These are phyloP conservation scores for Butyriboletus regius DNA, from an alignment of 1,284 basidiomycete genomes.

Conservation along the genomic window DNA sequence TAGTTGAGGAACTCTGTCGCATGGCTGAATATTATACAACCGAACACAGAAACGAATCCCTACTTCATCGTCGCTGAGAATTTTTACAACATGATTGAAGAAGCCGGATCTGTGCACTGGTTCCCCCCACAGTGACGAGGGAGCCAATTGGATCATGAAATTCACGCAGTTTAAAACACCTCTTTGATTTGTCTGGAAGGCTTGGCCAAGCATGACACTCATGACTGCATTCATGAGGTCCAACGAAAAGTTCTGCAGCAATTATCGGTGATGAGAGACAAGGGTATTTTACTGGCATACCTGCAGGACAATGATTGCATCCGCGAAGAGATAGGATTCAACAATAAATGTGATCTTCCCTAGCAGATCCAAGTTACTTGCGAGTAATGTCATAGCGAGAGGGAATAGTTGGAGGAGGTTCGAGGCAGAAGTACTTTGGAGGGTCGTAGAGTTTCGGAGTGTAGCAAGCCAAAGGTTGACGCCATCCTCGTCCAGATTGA, in stretches of 20 bases:
- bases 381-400: constrained; percentile 52
- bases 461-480: constrained; percentile 69
- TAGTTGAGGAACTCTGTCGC: constrained; percentile 42
- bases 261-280: constrained; percentile 2
- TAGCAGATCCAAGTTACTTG: constrained; percentile 68
- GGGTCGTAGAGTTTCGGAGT: constrained; percentile 58
- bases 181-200: constrained; percentile 49
- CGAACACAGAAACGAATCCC: constrained; percentile 9
- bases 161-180: constrained; percentile 50
- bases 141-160: constrained; percentile 56
- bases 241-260: constrained; percentile 41
- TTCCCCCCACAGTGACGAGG: constrained; percentile 60
- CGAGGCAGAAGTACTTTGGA: constrained; percentile 45
- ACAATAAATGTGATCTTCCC: constrained; percentile 60
- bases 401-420: constrained; percentile 67
- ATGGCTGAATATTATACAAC: constrained; percentile 12
- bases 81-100: constrained; percentile 53
- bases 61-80: constrained; percentile 60
- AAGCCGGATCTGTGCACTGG: constrained; percentile 64
- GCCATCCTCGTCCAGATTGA: constrained; percentile 74
- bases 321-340: constrained; percentile 77
- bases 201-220: constrained; percentile 43
- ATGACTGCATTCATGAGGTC: constrained; percentile 53
- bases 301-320: constrained; percentile 60
- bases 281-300: constrained; percentile 35